Base-by-base conservation (phyloP, 177 flowering plant species). In the Vitis hybrid region DNA sequence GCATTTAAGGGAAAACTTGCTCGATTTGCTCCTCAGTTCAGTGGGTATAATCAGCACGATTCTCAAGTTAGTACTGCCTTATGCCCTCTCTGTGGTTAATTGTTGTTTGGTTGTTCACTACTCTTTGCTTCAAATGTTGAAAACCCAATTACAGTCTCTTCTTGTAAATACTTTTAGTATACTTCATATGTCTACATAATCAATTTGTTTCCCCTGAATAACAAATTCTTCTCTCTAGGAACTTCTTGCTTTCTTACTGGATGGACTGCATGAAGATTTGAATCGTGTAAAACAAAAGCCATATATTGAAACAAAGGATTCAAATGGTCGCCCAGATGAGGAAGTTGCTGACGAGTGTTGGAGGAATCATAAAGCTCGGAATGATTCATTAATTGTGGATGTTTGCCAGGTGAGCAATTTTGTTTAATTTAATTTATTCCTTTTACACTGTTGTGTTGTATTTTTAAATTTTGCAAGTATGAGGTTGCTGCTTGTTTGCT, bases 211-310 rank as follows among this genome's bases (percentile, higher is more conserved):
- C 59, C 56, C 14, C 22, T 61, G n/a, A 7, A 19, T 68, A n/a
- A 29, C 58, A 62, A n/a, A 29, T 57, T 12, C 60, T 33, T 59
- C 45, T 60, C 64, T 78, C 2, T 72, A 90, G 96, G 96, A 90
- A 82, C 90, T 90, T 75, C 89, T 96, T 77, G 98, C 97, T 55
- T 96, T 96, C 79, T 82, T 96, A 70, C 75, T 96, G 81, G 97
- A 96, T 82, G 99, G 99, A 49, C 82, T 96, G 76, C 99, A 96
- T 87, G 99, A 96, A 87, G 99, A 96, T 84, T 80, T 96, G 70
- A 96, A 96, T 79, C 98, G 97, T 74, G 99, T 96, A 16, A 93
- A 92, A 76, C 85, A 75, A 53, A 96, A 94, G 81, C 99, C 99
- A 18, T 96, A 96, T 67, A 78, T 93, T 85, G 97, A 90, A 77